phyloP scores from a whole-genome alignment of 108 stramenopile species.

The Fistulifera pelliculosa region DNA sequence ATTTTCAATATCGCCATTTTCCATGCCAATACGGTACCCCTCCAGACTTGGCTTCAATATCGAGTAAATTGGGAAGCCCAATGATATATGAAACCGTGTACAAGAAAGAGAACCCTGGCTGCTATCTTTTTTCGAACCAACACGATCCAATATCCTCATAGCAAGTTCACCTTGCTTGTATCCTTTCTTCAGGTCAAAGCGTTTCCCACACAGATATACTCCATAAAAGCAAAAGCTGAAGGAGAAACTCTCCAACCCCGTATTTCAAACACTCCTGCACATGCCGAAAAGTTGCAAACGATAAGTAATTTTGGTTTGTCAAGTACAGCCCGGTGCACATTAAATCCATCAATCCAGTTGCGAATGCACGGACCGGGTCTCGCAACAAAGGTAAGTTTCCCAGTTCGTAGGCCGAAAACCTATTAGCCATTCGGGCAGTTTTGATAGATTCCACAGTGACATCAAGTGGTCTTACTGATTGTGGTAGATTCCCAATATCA shows the following conservation, averaged over 20 bases:
- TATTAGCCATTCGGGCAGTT: not conserved
- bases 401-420: not conserved
- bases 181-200: too few relatives aligned
- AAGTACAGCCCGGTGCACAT: not conserved
- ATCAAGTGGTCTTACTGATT: not conserved
- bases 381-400: not conserved
- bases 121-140: too few relatives aligned
- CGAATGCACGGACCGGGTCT: not conserved
- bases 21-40: not conserved
- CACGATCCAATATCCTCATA: too few relatives aligned
- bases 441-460: not conserved
- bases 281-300: not conserved
- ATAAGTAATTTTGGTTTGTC: not conserved
- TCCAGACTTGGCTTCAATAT: not conserved
- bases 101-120: too few relatives aligned
- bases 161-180: too few relatives aligned
- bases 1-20: conserved; percentile 4
- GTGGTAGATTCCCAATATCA: not conserved
- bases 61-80: too few relatives aligned
- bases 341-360: conserved; percentile 2
- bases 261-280: not conserved
- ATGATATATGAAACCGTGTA: too few relatives aligned
- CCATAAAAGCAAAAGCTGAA: conserved; percentile 5
- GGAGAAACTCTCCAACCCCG: conserved; percentile 6
- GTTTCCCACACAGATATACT: too few relatives aligned